Percentiles rank a stretch among this genome's conserved stretches.
phyloP scores from a whole-genome alignment of 2,329 filamentous ascomycete species.

The Colletotrichum shisoi region DNA sequence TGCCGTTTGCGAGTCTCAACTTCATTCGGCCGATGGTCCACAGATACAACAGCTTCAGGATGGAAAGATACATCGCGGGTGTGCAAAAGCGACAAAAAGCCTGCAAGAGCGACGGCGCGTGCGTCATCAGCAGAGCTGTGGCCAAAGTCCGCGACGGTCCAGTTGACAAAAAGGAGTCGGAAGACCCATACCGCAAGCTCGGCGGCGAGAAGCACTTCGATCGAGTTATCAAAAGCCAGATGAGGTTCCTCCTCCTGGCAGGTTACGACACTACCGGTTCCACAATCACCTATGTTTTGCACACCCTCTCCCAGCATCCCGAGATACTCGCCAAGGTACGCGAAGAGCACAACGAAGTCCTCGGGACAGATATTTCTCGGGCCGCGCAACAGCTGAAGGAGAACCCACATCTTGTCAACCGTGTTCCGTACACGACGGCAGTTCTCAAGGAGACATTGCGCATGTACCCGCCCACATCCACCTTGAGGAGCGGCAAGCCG shows the following conservation, averaged over 20 bases:
- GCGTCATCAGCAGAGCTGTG: constrained; percentile 19
- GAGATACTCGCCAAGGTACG: constrained; percentile 42
- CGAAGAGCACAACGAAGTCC: constrained; percentile 51
- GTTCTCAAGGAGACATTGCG: constrained; percentile 52
- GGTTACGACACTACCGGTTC: constrained; percentile 48
- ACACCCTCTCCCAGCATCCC: constrained; percentile 41
- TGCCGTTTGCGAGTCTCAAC: constrained; percentile 17
- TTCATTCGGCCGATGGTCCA: constrained; percentile 23
- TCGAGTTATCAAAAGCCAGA: constrained; percentile 39
- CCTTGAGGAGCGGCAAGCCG: constrained; percentile 41
- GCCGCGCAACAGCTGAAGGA: constrained; percentile 52
- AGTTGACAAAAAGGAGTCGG: background rate
- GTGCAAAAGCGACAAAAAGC: background rate
- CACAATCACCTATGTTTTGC: constrained; percentile 43
- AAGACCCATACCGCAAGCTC: constrained; percentile 4
- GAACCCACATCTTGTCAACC: constrained; percentile 57
- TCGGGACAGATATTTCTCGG: constrained; percentile 52
- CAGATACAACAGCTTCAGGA: constrained; percentile 24
- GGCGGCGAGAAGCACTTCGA: constrained; percentile 16
- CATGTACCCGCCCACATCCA: constrained; percentile 47
- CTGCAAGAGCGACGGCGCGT: background rate
- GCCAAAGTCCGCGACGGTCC: background rate
- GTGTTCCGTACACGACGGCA: constrained; percentile 59
- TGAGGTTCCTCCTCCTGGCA: constrained; percentile 47
- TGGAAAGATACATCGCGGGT: constrained; percentile 23